Conservation (phyloP, 192 early-diverging fungal species). For the Coemansia sp. region DNA sequence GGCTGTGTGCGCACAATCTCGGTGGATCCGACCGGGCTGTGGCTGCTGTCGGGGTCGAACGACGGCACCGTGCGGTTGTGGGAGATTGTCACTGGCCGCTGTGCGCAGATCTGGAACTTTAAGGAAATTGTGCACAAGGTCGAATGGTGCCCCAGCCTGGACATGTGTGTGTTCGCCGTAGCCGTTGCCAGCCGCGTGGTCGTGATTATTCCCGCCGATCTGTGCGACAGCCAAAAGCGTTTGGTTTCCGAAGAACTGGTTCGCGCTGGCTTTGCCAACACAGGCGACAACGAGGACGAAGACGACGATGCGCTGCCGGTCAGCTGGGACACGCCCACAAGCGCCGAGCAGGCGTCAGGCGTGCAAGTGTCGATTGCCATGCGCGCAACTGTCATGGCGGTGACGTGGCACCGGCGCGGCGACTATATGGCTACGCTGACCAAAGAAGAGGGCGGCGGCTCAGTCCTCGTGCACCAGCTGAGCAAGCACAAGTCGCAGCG, state of each 20-base stretch:
- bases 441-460: constrained; percentile 70
- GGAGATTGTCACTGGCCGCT: constrained; percentile 90
- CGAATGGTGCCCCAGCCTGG: constrained; percentile 87
- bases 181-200: constrained; percentile 63
- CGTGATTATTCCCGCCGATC: constrained; percentile 55
- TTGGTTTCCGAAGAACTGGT: constrained; percentile 46
- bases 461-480: constrained; percentile 89
- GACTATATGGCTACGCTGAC: constrained; percentile 91
- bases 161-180: constrained; percentile 75
- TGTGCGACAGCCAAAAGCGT: constrained; percentile 40
- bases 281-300: constrained; percentile 24
- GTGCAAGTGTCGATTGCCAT: constrained; percentile 56
- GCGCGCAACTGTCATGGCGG: constrained; percentile 67
- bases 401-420: constrained; percentile 95
- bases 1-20: constrained; percentile 78
- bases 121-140: constrained; percentile 70
- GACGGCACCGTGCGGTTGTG: constrained; percentile 86
- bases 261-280: constrained; percentile 31
- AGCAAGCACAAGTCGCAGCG: constrained; percentile 84
- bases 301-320: constrained; percentile 33
- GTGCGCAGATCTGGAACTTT: constrained; percentile 73
- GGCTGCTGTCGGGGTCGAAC: constrained; percentile 86
- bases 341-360: constrained; percentile 51
- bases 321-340: constrained; percentile 59
- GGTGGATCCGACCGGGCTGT: constrained; percentile 92